Conservation (phyloP, 768 basidiomycete genomes). For the Exsudoporus frostii region DNA sequence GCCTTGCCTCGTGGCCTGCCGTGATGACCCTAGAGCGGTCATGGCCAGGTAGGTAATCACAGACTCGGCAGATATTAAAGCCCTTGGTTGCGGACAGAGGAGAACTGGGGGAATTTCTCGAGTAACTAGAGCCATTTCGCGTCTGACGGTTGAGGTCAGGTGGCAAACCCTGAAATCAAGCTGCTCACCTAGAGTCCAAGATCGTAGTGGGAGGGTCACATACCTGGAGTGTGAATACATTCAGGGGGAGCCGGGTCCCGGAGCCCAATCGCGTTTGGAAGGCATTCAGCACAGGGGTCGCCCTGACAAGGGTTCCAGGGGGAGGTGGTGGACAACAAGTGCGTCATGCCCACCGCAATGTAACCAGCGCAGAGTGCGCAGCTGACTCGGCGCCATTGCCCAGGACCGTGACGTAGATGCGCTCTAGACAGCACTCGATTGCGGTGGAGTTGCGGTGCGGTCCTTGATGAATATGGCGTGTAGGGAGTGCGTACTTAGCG, state of each 20-base stretch:
- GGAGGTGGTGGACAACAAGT: neutral
- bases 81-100: no score
- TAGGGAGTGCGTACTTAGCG: neutral
- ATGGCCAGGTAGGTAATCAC: neutral
- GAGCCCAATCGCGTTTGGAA: neutral
- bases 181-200: neutral
- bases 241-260: no score
- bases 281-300: neutral
- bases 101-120: no score
- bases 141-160: no score
- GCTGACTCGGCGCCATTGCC: neutral
- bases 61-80: no score
- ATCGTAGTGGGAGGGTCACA: neutral
- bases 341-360: constrained; percentile 8
- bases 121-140: no score
- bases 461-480: constrained; percentile 12
- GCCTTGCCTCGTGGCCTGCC: neutral
- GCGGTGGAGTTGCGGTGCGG: constrained; percentile 1
- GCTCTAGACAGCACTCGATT: neutral
- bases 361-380: no score
- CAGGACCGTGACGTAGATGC: neutral
- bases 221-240: neutral
- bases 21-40: neutral
- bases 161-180: neutral
- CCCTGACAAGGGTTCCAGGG: constrained; percentile 6